Evolutionary conservation across 306 rosid genomes (phyloP), one percentile per base, ranked within the genome.

Genomic region (Astragalus membranaceus): DNA sequence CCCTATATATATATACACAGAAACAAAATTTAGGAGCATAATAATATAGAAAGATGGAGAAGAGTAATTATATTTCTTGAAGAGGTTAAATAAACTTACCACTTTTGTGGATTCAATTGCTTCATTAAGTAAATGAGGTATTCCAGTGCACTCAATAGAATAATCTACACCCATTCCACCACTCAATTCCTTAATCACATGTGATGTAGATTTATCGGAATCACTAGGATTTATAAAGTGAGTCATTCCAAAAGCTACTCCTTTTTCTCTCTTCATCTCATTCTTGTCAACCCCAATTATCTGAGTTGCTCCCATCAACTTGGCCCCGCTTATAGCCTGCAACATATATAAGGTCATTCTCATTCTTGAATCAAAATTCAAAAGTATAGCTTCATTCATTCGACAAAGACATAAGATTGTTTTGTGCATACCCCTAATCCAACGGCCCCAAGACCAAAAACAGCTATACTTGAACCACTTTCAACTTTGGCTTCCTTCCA

Each of bases 131-230:
- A 83, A 47, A 61, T 77, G 41, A 1, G 78, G 4, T 13, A 67
- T 66, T 41, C 94, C 87, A 16, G 83, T 83, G 84, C 90, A 81
- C 50, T 88, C 90, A 44, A 83, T 32, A 54, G 82, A 78, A 20
- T 78, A 85, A 75, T 87, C 89, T 30, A 79, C 92, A 47, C 88
- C 89, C 66, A 64, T 20, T 76, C 89, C 89, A 71, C 57, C 82
- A 37, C 75, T 83, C 1, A 75, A 8, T 54, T 81, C 85, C 43
- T 75, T 75, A 49, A 87, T 30, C 36, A 75, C 74, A 64, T 82
- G 53, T 29, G 78, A 80, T 65, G 69, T 33, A 48, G 86, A 41
- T 32, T 75, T 87, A 16, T 17, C 47, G 9, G 65, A 56, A 13
- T 59, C 53, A 13, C 42, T 3, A 0, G 87, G 78, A 60, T 87